Conservation (phyloP, 129 eudicot species). For the Mikania micrantha region DNA sequence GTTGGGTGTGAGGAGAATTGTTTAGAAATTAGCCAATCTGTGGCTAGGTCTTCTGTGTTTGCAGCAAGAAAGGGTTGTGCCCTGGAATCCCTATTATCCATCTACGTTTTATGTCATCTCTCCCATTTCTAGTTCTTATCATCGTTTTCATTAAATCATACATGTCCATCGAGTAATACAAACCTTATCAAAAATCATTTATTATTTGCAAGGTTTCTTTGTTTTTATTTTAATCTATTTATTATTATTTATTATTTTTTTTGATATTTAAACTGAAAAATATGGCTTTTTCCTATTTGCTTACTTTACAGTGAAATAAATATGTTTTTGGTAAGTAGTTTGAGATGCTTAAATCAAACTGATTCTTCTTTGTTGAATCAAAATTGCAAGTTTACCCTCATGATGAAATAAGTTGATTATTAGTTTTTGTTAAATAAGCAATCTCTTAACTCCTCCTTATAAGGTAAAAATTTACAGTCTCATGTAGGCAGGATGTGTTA, state of each 20-base stretch:
- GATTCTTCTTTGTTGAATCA: neutral
- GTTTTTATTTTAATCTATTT: neutral
- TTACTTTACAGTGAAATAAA: neutral
- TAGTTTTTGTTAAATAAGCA: neutral
- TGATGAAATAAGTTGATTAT: neutral
- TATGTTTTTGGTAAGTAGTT: neutral
- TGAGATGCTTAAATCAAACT: neutral
- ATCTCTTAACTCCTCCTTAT: neutral
- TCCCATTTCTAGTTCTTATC: too few species aligned
- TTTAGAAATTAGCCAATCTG: too few species aligned
- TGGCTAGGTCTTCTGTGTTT: too few species aligned
- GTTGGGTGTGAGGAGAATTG: too few species aligned
- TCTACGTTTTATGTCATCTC: too few species aligned
- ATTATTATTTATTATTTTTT: too few species aligned
- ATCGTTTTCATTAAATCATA: too few species aligned
- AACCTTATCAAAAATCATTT: too few species aligned
- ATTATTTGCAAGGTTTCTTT: neutral
- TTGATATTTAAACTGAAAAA: too few species aligned
- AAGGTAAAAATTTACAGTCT: neutral
- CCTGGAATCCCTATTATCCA: too few species aligned
- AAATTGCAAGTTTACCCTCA: neutral
- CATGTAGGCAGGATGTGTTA: neutral
- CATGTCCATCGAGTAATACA: too few species aligned
- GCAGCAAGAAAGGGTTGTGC: too few species aligned
- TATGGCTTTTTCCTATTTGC: neutral